These are phyloP conservation scores for Gymnopus androsaceus DNA, from an alignment of 1,284 basidiomycete genomes.

Conservation along the genomic window DNA sequence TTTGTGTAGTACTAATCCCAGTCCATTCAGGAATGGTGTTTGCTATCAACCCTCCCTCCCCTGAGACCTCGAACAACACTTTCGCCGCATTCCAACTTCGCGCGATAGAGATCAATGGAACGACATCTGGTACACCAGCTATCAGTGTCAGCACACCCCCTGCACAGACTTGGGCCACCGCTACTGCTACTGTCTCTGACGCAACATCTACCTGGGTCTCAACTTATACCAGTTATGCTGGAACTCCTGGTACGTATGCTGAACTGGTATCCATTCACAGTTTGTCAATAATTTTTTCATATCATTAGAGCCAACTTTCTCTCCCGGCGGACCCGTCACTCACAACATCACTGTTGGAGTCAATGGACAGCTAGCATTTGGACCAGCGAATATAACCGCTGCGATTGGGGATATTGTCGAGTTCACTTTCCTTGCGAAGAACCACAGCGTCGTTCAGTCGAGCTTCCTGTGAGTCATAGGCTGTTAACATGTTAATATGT, in stretches of 20 bases:
- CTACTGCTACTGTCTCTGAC: constrained; percentile 38
- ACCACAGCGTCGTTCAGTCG: constrained; percentile 66
- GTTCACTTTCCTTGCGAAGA: constrained; percentile 32
- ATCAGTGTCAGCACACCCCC: constrained; percentile 36
- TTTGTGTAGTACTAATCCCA: not conserved
- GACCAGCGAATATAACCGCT: constrained; percentile 47
- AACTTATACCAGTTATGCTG: constrained; percentile 41
- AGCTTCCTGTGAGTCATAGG: constrained; percentile 40
- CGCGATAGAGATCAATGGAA: constrained; percentile 39
- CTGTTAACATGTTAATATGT: not conserved
- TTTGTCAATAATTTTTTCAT: not conserved
- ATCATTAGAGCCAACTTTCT: constrained; percentile 34
- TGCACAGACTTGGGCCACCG: constrained; percentile 34
- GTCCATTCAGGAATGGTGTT: constrained; percentile 53
- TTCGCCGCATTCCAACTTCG: constrained; percentile 46
- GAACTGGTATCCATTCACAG: not conserved
- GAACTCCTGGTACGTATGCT: constrained; percentile 35
- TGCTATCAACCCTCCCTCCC: constrained; percentile 54
- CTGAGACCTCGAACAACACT: constrained; percentile 39
- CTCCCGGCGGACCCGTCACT: constrained; percentile 31
- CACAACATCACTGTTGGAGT: constrained; percentile 46
- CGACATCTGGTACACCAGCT: constrained; percentile 21
- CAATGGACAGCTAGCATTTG: constrained; percentile 36
- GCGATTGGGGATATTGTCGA: constrained; percentile 45
- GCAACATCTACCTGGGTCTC: constrained; percentile 35